Evolutionary conservation across 768 basidiomycete genomes (phyloP).

Genomic region (Boletus subparvulus): DNA sequence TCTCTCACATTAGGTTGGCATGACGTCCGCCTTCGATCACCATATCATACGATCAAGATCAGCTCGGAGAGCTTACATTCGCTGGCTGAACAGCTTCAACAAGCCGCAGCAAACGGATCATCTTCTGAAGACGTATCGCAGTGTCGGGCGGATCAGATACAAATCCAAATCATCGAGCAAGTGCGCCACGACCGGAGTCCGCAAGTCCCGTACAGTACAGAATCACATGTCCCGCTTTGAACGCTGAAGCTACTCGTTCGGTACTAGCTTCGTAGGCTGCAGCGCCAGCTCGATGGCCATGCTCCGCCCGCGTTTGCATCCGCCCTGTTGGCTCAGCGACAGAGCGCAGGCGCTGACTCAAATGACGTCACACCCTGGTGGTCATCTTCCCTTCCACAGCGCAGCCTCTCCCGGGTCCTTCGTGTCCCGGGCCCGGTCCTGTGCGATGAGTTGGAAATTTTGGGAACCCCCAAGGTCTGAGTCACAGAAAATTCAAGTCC

Average conservation of each 20-base stretch:
- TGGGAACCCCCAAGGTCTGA: conserved; percentile 39
- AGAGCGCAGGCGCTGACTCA: not conserved
- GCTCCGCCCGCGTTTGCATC: conserved; percentile 45
- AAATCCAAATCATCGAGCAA: conserved; percentile 52
- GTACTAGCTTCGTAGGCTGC: not conserved
- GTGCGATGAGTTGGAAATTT: too few relatives aligned
- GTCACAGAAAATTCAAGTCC: not conserved
- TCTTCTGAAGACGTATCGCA: conserved; percentile 28
- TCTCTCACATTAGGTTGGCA: too few relatives aligned
- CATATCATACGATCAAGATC: too few relatives aligned
- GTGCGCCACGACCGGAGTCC: not conserved
- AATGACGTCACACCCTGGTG: conserved; percentile 34
- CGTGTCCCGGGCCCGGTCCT: too few relatives aligned
- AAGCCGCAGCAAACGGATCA: not conserved
- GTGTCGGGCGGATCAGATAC: conserved; percentile 45
- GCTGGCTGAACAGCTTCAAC: not conserved
- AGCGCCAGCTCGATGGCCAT: conserved; percentile 20
- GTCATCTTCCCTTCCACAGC: conserved; percentile 3
- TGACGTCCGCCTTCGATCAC: too few relatives aligned
- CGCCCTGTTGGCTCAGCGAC: conserved; percentile 6
- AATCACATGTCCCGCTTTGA: not conserved
- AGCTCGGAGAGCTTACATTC: not conserved
- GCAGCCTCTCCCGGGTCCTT: too few relatives aligned
- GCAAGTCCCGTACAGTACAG: not conserved
- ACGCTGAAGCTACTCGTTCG: too few relatives aligned